Conservation (phyloP, 202 grass and related monocot species). For the Miscanthus sacchariflorus region DNA sequence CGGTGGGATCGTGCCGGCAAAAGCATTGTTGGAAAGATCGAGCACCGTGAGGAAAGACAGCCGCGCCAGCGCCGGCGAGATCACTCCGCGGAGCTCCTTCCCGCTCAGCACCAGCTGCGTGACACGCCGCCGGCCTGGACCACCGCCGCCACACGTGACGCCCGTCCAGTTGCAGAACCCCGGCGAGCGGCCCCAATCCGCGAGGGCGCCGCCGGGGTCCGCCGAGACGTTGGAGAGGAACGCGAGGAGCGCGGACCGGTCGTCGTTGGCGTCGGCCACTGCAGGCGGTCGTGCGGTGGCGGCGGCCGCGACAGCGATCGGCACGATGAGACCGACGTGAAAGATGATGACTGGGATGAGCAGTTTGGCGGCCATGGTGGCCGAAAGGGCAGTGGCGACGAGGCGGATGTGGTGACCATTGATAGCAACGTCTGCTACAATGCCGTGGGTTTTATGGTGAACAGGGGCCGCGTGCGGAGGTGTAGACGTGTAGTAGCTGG, state of each 20-base stretch:
- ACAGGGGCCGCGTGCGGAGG: neutral
- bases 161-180: slow-evolving; percentile 65
- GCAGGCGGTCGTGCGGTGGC: slow-evolving; percentile 40
- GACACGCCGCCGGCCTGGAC: slow-evolving; percentile 33
- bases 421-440: slow-evolving; percentile 68
- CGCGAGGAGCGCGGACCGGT: slow-evolving; percentile 54
- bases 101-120: slow-evolving; percentile 52
- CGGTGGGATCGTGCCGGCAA: slow-evolving; percentile 57
- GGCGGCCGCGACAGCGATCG: slow-evolving; percentile 30
- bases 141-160: slow-evolving; percentile 45
- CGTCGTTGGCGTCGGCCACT: slow-evolving; percentile 40
- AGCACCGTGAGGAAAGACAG: slow-evolving; percentile 52
- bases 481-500: slow-evolving; percentile 23
- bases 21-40: slow-evolving; percentile 69
- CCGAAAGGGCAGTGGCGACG: slow-evolving; percentile 29
- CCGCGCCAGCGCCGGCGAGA: slow-evolving; percentile 52
- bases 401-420: slow-evolving; percentile 50
- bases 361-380: slow-evolving; percentile 46
- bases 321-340: slow-evolving; percentile 46
- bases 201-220: slow-evolving; percentile 50
- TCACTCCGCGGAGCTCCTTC: slow-evolving; percentile 39
- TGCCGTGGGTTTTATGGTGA: slow-evolving; percentile 65
- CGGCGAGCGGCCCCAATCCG: slow-evolving; percentile 55
- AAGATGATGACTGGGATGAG: slow-evolving; percentile 55
- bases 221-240: slow-evolving; percentile 59